Evolutionary conservation across 176 grass and related monocot genomes (phyloP).

Genomic region (Thalia dealbata): DNA sequence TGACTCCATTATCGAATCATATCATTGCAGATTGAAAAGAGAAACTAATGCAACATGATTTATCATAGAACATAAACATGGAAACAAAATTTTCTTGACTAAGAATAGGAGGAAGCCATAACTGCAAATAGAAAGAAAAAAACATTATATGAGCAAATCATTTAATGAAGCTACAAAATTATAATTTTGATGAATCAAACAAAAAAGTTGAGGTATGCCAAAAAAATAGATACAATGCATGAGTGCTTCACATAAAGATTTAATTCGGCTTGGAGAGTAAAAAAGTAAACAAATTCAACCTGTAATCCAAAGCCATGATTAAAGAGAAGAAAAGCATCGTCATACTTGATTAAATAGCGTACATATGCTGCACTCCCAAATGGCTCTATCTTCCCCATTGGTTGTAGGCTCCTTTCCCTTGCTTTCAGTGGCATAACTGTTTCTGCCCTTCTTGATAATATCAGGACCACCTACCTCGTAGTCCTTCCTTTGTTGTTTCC

Average conservation of each 20-base stretch:
- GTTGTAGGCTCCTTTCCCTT: slow-evolving; percentile 3
- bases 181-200: background rate
- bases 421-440: slow-evolving; percentile 10
- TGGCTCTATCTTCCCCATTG: slow-evolving; percentile 23
- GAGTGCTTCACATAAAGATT: background rate
- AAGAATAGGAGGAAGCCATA: background rate
- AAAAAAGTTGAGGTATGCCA: background rate
- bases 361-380: slow-evolving; percentile 71
- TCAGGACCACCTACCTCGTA: background rate
- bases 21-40: too few relatives aligned
- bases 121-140: background rate
- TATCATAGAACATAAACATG: too few relatives aligned
- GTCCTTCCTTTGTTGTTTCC: background rate
- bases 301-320: background rate
- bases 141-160: background rate
- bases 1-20: too few relatives aligned
- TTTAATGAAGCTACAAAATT: background rate
- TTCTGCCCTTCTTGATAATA: slow-evolving; percentile 14
- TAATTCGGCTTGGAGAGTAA: background rate
- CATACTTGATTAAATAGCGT: slow-evolving; percentile 85
- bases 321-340: background rate
- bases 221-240: background rate
- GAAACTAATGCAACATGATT: too few relatives aligned
- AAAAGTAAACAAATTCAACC: slow-evolving; percentile 12
- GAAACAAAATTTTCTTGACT: too few relatives aligned